Base-by-base conservation (phyloP, 306 rosid species). In the Quercus aquifolioides region DNA sequence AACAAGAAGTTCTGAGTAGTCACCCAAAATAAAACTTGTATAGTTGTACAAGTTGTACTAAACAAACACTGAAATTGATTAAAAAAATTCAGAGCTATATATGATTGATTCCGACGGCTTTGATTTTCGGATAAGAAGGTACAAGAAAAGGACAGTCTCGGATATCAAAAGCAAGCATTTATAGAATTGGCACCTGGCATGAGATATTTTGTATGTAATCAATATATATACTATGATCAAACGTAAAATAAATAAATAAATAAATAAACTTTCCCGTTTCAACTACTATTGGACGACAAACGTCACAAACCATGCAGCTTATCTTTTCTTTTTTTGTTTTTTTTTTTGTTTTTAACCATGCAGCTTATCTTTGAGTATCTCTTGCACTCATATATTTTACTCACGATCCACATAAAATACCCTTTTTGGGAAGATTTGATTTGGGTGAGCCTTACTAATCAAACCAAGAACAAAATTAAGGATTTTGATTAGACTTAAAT, bases 271-370 rank as follows among this genome's bases (percentile, higher is more conserved):
- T 21, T 30, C 23, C 57, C 71, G 35, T 77, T 55, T 31, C 67
- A 41, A 8, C 46, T 38, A 77, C 41, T 38, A 57, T 70, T 71
- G 76, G 72, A 75, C 33, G 63, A 71, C 60, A 81, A 31, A 31
- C 35, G 5, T 4, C 35, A 31, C 35, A 31, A 52, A 56, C 38
- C 51, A 65, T 9, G 55, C 33, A 20, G 10, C 30, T 67, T 74
- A 69, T 52, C 76, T 51, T 58, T 33, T 23, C 1, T 23, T 23
- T 23, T 23, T 23, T 23, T 23, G 0, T 23, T 23, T 23, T 23
- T 23, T 23, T 23, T 23, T 23, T 23, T 23, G 23, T 23, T 23
- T 23, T 23, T 1, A 52, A 56, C 38, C 51, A 65, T 14, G 55
- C 33, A 20, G 10, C 30, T 67, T 74, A 74, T 52, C 76, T 51